Conservation (phyloP, 805 yeast genomes). For the Candida ipomoeae region DNA sequence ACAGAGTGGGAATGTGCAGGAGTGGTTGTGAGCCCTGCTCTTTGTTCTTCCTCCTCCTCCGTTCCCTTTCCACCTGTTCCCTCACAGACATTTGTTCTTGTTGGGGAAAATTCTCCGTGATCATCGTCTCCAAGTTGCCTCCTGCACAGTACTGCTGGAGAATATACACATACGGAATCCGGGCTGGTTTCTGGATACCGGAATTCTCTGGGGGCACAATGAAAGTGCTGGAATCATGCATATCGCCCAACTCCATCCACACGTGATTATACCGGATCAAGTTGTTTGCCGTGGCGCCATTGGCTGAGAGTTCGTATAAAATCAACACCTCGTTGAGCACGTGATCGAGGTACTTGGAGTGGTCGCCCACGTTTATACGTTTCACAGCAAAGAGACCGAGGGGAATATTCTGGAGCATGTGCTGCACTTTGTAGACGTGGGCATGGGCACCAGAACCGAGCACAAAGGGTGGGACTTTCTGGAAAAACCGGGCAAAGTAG, state of each 20-base stretch:
- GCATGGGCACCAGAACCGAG: slow-evolving; percentile 86
- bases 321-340: slow-evolving; percentile 77
- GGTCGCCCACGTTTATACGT: slow-evolving; percentile 78
- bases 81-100: slow-evolving; percentile 22
- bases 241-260: slow-evolving; percentile 74
- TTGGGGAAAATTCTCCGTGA: slow-evolving; percentile 21
- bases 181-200: background rate
- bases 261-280: slow-evolving; percentile 85
- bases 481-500: slow-evolving; percentile 71
- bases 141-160: slow-evolving; percentile 87
- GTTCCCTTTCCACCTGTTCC: slow-evolving; percentile 26
- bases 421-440: slow-evolving; percentile 78
- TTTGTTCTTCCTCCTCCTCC: slow-evolving; percentile 19
- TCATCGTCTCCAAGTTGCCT: slow-evolving; percentile 74
- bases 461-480: slow-evolving; percentile 44
- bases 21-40: background rate
- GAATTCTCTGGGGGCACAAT: slow-evolving; percentile 15
- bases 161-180: slow-evolving; percentile 69
- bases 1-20: background rate
- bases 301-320: slow-evolving; percentile 48
- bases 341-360: slow-evolving; percentile 60
- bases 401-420: slow-evolving; percentile 63
- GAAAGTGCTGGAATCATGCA: slow-evolving; percentile 39
- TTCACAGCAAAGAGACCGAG: slow-evolving; percentile 82
- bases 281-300: slow-evolving; percentile 46